phyloP scores from a whole-genome alignment of 257 asterid species.

The Solanum appendiculatum region DNA sequence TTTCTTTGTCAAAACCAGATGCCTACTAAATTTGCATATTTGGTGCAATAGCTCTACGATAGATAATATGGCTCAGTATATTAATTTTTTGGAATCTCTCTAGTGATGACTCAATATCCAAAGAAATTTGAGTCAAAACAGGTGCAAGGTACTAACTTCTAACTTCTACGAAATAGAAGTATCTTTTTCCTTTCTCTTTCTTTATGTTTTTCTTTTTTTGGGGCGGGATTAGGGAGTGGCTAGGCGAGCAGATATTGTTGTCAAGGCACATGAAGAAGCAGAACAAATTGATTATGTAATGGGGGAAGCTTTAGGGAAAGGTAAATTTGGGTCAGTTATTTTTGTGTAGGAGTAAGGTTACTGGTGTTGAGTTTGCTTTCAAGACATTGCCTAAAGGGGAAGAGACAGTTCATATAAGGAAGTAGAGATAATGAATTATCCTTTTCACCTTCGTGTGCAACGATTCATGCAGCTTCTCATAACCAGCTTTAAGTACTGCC shows the following conservation, averaged over 20 bases:
- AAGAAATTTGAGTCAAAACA: not conserved
- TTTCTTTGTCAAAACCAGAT: not conserved
- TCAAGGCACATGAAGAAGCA: not conserved
- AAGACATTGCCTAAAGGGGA: slow-evolving; percentile 37
- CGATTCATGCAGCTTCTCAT: slow-evolving; percentile 59
- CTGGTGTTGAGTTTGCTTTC: slow-evolving; percentile 30
- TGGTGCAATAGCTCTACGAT: not conserved
- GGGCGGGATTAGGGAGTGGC: not conserved
- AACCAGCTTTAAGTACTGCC: slow-evolving; percentile 71
- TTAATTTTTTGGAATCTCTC: not conserved
- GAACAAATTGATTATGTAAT: slow-evolving; percentile 12
- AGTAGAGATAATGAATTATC: slow-evolving; percentile 28
- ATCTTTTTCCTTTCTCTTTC: not conserved
- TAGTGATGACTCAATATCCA: not conserved
- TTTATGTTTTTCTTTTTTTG: not conserved
- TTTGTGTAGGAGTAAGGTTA: slow-evolving; percentile 27
- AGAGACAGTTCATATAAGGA: slow-evolving; percentile 37
- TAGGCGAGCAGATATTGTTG: not conserved
- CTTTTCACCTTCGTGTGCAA: slow-evolving; percentile 40
- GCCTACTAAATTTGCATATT: not conserved
- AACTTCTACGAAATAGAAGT: not conserved
- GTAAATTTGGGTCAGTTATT: slow-evolving; percentile 39
- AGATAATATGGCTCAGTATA: not conserved
- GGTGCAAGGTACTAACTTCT: not conserved
- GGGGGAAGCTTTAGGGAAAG: slow-evolving; percentile 30